These are phyloP conservation scores for Tetrastigma voinierianum DNA, from an alignment of 164 flowering plant species.

Conservation along the genomic window DNA sequence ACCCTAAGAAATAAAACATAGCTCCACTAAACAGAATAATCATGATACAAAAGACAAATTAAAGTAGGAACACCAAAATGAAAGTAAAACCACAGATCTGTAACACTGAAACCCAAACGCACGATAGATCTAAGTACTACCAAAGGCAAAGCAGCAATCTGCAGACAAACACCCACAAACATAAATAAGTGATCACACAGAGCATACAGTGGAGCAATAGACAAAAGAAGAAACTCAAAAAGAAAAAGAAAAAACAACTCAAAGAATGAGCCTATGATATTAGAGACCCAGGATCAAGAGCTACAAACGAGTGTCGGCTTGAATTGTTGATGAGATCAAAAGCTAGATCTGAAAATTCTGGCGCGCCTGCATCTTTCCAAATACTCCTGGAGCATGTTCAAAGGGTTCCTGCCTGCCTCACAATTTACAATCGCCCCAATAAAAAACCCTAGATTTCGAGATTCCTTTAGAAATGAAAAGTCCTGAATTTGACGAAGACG, in stretches of 20 bases:
- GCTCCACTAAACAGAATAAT: too few relatives aligned
- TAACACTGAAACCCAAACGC: too few relatives aligned
- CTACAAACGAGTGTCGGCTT: constrained; percentile 70
- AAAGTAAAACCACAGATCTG: too few relatives aligned
- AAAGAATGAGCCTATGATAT: not conserved
- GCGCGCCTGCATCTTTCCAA: constrained; percentile 76
- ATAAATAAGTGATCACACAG: constrained; percentile 1
- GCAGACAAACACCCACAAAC: not conserved
- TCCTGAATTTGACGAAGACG: not conserved
- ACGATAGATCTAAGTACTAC: too few relatives aligned
- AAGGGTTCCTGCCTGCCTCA: not conserved
- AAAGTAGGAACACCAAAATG: too few relatives aligned
- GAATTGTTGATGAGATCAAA: constrained; percentile 69
- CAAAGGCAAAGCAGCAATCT: too few relatives aligned
- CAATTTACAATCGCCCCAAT: too few relatives aligned
- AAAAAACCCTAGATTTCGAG: too few relatives aligned
- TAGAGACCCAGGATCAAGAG: constrained; percentile 5
- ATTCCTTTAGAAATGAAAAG: too few relatives aligned
- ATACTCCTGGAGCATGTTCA: constrained; percentile 44
- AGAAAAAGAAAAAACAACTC: not conserved
- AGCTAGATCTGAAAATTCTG: constrained; percentile 84
- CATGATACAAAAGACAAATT: too few relatives aligned
- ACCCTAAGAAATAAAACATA: too few relatives aligned
- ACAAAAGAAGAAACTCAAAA: not conserved
- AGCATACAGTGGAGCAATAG: not conserved